Conservation (phyloP, 192 early-diverging fungal genomes). For the Lunasporangiospora selenospora region DNA sequence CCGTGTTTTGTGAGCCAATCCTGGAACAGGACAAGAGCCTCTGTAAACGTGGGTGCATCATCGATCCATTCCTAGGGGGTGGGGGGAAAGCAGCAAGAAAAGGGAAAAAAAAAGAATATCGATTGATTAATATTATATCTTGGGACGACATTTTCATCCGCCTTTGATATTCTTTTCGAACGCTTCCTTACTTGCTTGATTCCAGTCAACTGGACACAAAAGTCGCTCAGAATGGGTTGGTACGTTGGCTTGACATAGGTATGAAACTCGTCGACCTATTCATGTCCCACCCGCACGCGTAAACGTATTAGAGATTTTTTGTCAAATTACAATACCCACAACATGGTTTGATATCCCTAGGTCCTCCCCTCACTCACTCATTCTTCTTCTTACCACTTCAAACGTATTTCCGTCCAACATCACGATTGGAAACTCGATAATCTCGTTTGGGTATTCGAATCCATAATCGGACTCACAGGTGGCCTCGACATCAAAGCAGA, state of each 20-base stretch:
- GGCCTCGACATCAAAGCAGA: slow-evolving; percentile 83
- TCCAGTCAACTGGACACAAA: slow-evolving; percentile 81
- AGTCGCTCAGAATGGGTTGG: slow-evolving; percentile 73
- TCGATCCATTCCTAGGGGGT: slow-evolving; percentile 44
- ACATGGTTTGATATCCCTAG: no score
- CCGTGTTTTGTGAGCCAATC: slow-evolving; percentile 42
- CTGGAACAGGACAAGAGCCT: slow-evolving; percentile 36
- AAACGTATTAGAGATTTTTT: not conserved
- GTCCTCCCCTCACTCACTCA: no score
- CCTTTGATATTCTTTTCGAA: no score
- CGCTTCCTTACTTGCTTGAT: slow-evolving; percentile 70
- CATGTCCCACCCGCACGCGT: not conserved
- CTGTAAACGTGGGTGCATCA: slow-evolving; percentile 44
- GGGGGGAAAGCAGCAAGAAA: not conserved
- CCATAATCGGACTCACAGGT: slow-evolving; percentile 68
- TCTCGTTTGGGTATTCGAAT: slow-evolving; percentile 76
- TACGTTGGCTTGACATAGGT: slow-evolving; percentile 72
- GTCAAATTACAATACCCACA: not conserved
- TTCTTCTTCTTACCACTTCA: slow-evolving; percentile 57
- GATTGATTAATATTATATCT: not conserved
- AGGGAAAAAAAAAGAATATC: not conserved
- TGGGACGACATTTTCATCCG: no score
- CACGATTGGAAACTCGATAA: slow-evolving; percentile 88
- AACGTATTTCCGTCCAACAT: slow-evolving; percentile 68
- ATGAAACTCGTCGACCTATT: slow-evolving; percentile 73